Base-by-base conservation (phyloP, 495 filamentous ascomycete species). In the Penicillium samsonianum region DNA sequence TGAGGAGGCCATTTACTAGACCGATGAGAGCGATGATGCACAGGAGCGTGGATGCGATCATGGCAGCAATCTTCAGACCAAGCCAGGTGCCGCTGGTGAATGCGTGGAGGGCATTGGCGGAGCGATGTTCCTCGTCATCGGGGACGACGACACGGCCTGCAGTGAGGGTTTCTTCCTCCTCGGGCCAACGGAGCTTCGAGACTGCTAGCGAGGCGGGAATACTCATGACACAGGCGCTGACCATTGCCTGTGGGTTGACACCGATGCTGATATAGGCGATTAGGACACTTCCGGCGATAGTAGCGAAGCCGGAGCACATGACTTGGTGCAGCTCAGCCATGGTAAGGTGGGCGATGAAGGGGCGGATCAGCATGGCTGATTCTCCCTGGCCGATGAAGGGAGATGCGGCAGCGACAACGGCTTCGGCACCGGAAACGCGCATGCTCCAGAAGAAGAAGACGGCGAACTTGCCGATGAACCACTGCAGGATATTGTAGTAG, bases 361-460 rank as follows among this genome's bases (percentile, higher is more conserved):
- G 91, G 37, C 85, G 84, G 75, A 96, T 91, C 49, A 96, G 76
- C 87, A 96, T 93, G 33, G 90, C 92, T 8, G 89, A 92, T 78
- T 96, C 92, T 60, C 92, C 92, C 75, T 94, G 91, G 30, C 92
- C 92, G 61, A 96, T 92, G 74, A 96, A 96, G 1, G 92, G 92
- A 5, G 91, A 92, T n/a, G 92, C 92, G 42, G 91, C 89, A 28
- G 92, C 92, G 26, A 96, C 92, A 28, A 96, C 88, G 22, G 92
- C 90, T 68, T 96, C 92, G 44, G 89, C 90, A 40, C 92, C 92
- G n/a, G 90, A 94, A n/a, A 96, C 90, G 9, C 83, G 79, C 80
- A 96, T 86, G 42, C 73, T 78, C 88, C 90, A 95, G 82, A 92
- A 94, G 82, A 96, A 95, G 72, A 96, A 90, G 47, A 84, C 78